Base-by-base conservation (phyloP, 352 stramenopile genomes). In the Phytophthora crassamura region DNA sequence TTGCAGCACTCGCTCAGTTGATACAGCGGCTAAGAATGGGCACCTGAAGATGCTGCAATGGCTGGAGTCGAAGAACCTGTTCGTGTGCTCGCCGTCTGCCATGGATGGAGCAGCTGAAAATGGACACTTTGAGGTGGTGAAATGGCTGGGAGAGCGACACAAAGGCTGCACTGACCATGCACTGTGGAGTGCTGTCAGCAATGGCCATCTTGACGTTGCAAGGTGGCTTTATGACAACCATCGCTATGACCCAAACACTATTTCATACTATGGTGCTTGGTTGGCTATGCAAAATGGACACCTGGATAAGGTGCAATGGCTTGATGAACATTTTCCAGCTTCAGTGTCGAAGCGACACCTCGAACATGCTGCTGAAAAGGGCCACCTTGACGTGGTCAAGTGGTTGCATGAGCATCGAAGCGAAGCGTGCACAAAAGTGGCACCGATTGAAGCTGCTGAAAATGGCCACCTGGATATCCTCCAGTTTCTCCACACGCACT, bases 61-160 rank as follows among this genome's bases (percentile, higher is more conserved):
- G 43, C 2, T 28, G 22, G 22, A 2, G 22, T 28, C 22, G 22
- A 28, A 28, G 22, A 28, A 28, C 22, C 22, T 50, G 22, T 36
- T 22, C 43, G 43, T 35, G 14, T 50, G 43, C 22, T 12, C 42
- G 7, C n/a, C 43, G 11, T 5, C 4, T 4, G 11, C 43, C 32
- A 18, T 50, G 10, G 12, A 50, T 34, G 6, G 12, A 32, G 22
- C 43, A 0, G 43, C 43, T 22, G 22, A 4, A 50, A 50, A 55
- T 16, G 47, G 47, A 15, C n/a, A 42, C 10, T 67, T 87, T 7
- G 35, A 58, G 20, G 34, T 59, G 28, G 40, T 53, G 5, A 65
- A 52, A 14, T 55, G 47, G 47, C 47, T 55, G 11, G n/a, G 4
- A 28, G 4, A 28, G 4, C 22, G 22, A 28, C 25, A 15, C 9